phyloP scores from a whole-genome alignment of 495 filamentous ascomycete species.

The Aspergillus conjunctus region DNA sequence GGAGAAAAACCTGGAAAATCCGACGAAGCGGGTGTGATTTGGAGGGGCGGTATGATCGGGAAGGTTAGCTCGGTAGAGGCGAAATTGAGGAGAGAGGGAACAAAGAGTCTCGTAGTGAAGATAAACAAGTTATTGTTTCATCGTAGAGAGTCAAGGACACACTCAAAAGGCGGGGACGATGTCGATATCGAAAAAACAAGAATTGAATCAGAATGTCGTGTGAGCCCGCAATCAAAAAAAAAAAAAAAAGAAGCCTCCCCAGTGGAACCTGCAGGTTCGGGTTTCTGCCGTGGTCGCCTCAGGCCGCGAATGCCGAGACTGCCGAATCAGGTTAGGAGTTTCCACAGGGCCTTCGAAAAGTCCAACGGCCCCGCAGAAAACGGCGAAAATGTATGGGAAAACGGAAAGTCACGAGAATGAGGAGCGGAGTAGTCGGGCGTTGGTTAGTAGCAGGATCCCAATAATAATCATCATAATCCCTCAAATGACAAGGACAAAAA shows the following conservation, averaged over 20 bases:
- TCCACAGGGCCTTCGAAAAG: constrained; percentile 11
- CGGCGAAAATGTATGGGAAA: constrained; percentile 7
- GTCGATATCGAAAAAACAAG: constrained; percentile 24
- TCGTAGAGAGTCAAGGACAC: constrained; percentile 32
- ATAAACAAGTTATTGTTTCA: constrained; percentile 41
- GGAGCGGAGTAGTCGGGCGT: background rate
- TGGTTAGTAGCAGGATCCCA: constrained; percentile 4
- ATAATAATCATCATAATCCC: constrained; percentile 2
- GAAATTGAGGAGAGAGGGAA: constrained; percentile 19
- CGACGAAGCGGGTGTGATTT: constrained; percentile 42
- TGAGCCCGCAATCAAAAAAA: constrained; percentile 26
- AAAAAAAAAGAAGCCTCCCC: constrained; percentile 30
- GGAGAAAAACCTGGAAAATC: constrained; percentile 34
- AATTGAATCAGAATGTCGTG: constrained; percentile 27
- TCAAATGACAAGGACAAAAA: constrained; percentile 25
- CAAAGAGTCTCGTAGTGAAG: constrained; percentile 23
- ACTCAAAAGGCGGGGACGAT: constrained; percentile 21
- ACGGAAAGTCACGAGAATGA: constrained; percentile 8
- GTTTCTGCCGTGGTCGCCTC: constrained; percentile 27
- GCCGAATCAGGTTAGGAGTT: constrained; percentile 19
- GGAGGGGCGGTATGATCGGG: constrained; percentile 35
- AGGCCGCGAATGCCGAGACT: constrained; percentile 20
- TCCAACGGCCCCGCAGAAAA: constrained; percentile 24
- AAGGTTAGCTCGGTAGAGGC: constrained; percentile 28
- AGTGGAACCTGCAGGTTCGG: constrained; percentile 31